These are phyloP conservation scores for Teunomyces lycoperdinae DNA, from an alignment of 805 yeast genomes.

Conservation along the genomic window DNA sequence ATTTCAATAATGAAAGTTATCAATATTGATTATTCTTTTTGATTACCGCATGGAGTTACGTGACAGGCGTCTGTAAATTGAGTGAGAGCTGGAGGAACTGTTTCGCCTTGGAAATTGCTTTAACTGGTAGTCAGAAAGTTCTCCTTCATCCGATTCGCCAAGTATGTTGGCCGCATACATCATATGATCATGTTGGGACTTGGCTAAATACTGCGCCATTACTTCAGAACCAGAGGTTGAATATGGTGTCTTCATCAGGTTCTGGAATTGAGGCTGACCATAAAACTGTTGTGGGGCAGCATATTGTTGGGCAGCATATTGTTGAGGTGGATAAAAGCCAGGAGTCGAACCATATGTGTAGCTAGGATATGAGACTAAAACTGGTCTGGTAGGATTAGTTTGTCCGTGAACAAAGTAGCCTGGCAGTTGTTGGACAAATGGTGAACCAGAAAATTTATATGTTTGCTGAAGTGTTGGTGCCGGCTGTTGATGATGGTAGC, in stretches of 20 bases:
- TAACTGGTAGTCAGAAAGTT: not conserved
- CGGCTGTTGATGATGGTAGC: conserved; percentile 10
- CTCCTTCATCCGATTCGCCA: not conserved
- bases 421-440: conserved; percentile 10
- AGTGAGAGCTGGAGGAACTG: not conserved
- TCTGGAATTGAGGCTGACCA: conserved; percentile 7
- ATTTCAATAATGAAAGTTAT: too few relatives aligned
- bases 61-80: not conserved
- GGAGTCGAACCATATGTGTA: conserved; percentile 4
- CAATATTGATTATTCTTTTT: not conserved
- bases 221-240: conserved; percentile 61
- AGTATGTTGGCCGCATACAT: conserved; percentile 39
- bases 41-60: not conserved
- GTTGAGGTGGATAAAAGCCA: conserved; percentile 11
- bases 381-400: conserved; percentile 2
- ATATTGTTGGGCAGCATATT: conserved; percentile 5
- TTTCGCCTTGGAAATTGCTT: not conserved
- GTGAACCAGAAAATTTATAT: conserved; percentile 7
- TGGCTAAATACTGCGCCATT: conserved; percentile 77
- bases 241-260: conserved; percentile 9
- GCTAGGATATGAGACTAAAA: conserved; percentile 6
- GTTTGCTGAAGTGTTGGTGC: conserved; percentile 8
- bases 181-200: conserved; percentile 59
- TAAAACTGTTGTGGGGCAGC: conserved; percentile 8
- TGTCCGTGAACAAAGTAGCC: conserved; percentile 7